These are phyloP conservation scores for Pinus tabuliformis DNA, from an alignment of 75 land plant species.

Conservation along the genomic window DNA sequence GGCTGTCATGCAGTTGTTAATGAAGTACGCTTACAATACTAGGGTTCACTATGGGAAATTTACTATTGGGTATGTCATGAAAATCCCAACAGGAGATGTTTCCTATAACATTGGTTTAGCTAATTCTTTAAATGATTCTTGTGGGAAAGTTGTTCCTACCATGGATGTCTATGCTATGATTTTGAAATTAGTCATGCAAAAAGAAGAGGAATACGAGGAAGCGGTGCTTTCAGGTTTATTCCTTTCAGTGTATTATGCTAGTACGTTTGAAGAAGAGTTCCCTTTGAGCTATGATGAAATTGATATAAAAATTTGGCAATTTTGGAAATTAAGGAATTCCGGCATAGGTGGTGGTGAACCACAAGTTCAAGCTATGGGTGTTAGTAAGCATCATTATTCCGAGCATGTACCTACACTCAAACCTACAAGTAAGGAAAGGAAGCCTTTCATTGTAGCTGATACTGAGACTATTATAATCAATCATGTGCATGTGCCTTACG, in stretches of 20 bases:
- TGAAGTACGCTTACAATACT: no score
- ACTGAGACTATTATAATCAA: no score
- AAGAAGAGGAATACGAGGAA: background rate
- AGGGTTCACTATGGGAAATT: no score
- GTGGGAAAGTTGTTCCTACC: background rate
- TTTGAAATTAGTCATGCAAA: background rate
- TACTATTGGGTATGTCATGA: no score
- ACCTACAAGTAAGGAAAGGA: background rate
- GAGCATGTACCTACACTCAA: background rate
- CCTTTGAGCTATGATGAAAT: background rate
- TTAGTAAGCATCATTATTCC: background rate
- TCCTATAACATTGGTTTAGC: no score
- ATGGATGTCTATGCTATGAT: background rate
- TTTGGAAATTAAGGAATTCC: background rate
- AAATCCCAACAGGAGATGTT: no score
- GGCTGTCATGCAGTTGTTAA: no score
- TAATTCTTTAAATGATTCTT: background rate
- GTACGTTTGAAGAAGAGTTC: background rate
- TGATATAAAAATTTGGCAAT: background rate
- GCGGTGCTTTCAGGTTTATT: background rate
- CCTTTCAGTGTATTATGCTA: background rate
- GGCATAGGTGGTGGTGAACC: background rate
- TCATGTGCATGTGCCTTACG: no score
- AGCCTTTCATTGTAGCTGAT: conserved; percentile 2
- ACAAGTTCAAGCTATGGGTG: background rate